Percentiles rank a stretch among this genome's conserved stretches.
Evolutionary conservation across 2,329 filamentous ascomycete species (phyloP).

Genomic region (Stenocarpella maydis): DNA sequence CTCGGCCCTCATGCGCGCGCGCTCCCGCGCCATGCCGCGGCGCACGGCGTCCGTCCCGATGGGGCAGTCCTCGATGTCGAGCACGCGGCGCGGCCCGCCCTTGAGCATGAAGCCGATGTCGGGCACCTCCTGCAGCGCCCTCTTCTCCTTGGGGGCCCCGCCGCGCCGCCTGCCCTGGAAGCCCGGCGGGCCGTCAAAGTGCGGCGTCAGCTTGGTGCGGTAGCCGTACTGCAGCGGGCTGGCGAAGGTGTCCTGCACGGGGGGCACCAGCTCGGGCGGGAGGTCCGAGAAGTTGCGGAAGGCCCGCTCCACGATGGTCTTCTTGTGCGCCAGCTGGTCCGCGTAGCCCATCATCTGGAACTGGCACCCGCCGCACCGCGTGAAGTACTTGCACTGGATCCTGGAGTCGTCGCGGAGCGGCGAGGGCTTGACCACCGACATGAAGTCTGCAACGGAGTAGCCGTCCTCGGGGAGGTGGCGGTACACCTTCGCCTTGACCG

Average conservation of each 20-base stretch:
- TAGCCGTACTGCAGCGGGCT: slow-evolving; percentile 93
- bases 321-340: slow-evolving; percentile 87
- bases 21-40: slow-evolving; percentile 79
- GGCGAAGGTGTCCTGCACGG: slow-evolving; percentile 83
- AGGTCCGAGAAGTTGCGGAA: slow-evolving; percentile 91
- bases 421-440: slow-evolving; percentile 78
- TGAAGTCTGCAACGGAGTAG: slow-evolving; percentile 82
- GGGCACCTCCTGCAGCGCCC: slow-evolving; percentile 69
- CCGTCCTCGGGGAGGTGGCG: slow-evolving; percentile 71
- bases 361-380: slow-evolving; percentile 88
- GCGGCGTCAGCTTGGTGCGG: slow-evolving; percentile 94
- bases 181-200: slow-evolving; percentile 83
- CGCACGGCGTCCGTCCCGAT: slow-evolving; percentile 90
- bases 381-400: slow-evolving; percentile 86
- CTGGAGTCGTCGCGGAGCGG: slow-evolving; percentile 78
- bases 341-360: slow-evolving; percentile 95
- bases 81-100: slow-evolving; percentile 72
- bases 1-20: slow-evolving; percentile 76
- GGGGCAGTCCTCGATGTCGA: slow-evolving; percentile 98
- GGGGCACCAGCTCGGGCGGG: slow-evolving; percentile 75
- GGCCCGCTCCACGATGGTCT: slow-evolving; percentile 86
- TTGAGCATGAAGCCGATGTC: slow-evolving; percentile 92
- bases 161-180: slow-evolving; percentile 58
- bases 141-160: slow-evolving; percentile 57
- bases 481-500: slow-evolving; percentile 79